These are phyloP conservation scores for Prunus salicina DNA, from an alignment of 306 rosid species.

Conservation along the genomic window DNA sequence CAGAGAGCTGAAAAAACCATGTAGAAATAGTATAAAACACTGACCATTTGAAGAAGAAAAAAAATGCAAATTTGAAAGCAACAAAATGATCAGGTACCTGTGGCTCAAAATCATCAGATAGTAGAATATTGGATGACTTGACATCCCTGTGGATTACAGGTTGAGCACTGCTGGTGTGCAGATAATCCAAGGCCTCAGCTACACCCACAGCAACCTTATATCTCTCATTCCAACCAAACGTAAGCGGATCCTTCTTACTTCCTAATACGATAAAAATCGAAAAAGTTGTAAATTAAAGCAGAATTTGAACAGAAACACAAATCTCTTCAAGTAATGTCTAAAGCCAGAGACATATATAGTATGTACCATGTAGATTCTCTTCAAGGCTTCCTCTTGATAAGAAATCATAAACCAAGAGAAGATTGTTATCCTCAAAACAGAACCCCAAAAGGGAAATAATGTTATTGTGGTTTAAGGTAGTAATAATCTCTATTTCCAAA, in stretches of 20 bases:
- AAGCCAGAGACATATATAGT: neutral
- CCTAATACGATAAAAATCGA: conserved; percentile 40
- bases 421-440: conserved; percentile 79
- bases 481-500: conserved; percentile 84
- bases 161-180: conserved; percentile 58
- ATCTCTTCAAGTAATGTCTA: neutral
- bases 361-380: conserved; percentile 86
- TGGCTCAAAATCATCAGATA: conserved; percentile 90
- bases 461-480: conserved; percentile 76
- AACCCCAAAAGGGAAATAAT: conserved; percentile 86
- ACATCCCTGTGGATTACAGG: conserved; percentile 89
- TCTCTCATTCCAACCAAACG: conserved; percentile 88
- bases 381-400: conserved; percentile 95
- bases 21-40: conserved; percentile 20
- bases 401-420: conserved; percentile 90
- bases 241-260: conserved; percentile 49
- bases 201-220: conserved; percentile 83
- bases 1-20: conserved; percentile 70
- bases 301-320: neutral
- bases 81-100: conserved; percentile 47
- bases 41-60: conserved; percentile 6
- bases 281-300: neutral
- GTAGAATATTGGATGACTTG: conserved; percentile 77
- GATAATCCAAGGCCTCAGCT: conserved; percentile 88
- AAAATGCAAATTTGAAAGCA: neutral